Evolutionary conservation across 1,284 basidiomycete species (phyloP), one percentile per base, ranked within the genome.

Genomic region (Apiotrichum mycotoxinovorans): DNA sequence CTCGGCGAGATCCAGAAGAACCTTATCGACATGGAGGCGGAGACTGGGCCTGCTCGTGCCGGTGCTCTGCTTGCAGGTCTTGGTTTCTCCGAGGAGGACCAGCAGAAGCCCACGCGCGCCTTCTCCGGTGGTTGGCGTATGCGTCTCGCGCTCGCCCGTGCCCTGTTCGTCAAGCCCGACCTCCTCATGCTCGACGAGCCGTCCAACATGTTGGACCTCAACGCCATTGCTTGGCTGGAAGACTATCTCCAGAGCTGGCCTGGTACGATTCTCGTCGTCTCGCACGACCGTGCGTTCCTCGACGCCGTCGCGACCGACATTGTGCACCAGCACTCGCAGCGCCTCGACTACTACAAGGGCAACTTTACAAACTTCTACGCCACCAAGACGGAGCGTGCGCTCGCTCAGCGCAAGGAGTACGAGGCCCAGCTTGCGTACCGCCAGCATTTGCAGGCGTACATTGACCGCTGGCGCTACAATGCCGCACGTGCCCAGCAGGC

Each of bases 71-170:
- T 98, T 47, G 91, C 91, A 42, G 94, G 93, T 70, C 83, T 98
- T 27, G 95, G 95, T 15, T 98, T 98, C 79, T 84, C 84, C 62
- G 89, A 95, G 69, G 80, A 81, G 18, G 95, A 98, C 75, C 95
- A 98, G 77, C 81, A 84, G 60, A 82, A 82, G 66, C 85, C 85
- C 30, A 95, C 91, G 5, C 87, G 79, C 71, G 85, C 89, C 1
- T 99, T 99, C 82, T 96, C 91, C 75, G 95, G 96, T 81, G 95
- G 96, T 80, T 99, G 95, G 95, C 84, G 95, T 62, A 98, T 98
- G 95, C 87, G 96, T 76, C 94, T 98, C 60, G 90, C 96, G 17
- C 87, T 98, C 50, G 95, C 95, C 26, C 85, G 94, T 62, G 95
- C 95, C 1, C 83, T 98, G 51, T 98, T 98, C 70, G 96, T 98